Percentiles rank a stretch among this genome's conserved stretches.
These are phyloP conservation scores for Trichomonas vaginalis DNA, from an alignment of 208 protist species.

Conservation along the genomic window DNA sequence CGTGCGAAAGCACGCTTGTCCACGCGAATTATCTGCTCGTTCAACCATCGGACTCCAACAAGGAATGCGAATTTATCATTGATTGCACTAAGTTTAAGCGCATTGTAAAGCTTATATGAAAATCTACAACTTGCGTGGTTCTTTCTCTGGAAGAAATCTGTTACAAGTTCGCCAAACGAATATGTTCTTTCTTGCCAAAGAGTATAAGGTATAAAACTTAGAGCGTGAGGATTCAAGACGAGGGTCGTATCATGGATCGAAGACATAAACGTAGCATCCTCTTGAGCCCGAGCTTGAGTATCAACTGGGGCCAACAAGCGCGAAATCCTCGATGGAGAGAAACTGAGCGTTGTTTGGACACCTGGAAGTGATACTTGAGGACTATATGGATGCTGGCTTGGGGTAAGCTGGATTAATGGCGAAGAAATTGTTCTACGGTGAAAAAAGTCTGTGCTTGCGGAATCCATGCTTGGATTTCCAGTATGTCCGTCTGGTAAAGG, in stretches of 20 bases:
- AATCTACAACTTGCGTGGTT: background rate
- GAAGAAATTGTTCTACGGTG: background rate
- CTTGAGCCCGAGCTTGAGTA: background rate
- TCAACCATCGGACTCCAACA: background rate
- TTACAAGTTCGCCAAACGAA: background rate
- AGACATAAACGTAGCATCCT: background rate
- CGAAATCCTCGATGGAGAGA: background rate
- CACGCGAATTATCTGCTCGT: background rate
- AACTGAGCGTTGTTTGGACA: background rate
- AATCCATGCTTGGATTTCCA: background rate
- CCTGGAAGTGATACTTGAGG: background rate
- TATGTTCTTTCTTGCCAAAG: background rate
- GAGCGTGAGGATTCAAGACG: background rate
- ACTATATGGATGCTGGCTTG: background rate
- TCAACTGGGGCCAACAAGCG: background rate
- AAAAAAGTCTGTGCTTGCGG: background rate
- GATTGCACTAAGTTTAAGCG: background rate
- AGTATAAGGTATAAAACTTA: background rate
- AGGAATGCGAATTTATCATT: background rate
- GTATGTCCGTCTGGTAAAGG: background rate
- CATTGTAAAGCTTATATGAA: background rate
- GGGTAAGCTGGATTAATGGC: background rate
- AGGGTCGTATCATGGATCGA: background rate
- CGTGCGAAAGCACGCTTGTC: background rate
- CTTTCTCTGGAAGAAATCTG: background rate